phyloP scores from a whole-genome alignment of 768 basidiomycete genomes.

The Strobilomyces dryophilus region DNA sequence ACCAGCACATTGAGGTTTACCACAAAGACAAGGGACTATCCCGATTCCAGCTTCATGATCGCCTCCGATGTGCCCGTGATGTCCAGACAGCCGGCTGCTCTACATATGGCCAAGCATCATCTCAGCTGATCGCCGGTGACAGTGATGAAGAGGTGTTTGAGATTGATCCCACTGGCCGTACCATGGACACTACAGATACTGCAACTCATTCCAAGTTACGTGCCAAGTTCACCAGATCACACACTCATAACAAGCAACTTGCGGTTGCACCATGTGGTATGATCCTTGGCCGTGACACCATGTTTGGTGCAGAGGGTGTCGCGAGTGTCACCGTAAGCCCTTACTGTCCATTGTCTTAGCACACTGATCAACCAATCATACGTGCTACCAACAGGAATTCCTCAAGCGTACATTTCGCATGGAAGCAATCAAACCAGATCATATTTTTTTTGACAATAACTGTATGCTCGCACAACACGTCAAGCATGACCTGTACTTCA shows the following conservation, averaged over 20 bases:
- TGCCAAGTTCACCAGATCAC: neutral
- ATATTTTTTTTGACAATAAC: conserved; percentile 10
- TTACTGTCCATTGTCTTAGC: too few relatives aligned
- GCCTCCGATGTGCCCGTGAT: neutral
- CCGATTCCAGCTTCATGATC: neutral
- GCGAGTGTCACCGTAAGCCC: neutral
- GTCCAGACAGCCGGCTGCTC: neutral
- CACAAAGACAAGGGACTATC: conserved; percentile 3
- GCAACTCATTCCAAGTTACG: neutral
- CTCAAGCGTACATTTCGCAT: neutral
- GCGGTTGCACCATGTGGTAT: neutral
- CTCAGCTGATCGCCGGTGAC: neutral
- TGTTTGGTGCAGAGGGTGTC: conserved; percentile 6
- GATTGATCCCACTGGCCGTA: neutral
- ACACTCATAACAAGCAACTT: conserved; percentile 5
- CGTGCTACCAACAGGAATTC: conserved; percentile 3
- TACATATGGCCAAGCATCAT: neutral
- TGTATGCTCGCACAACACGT: conserved; percentile 4
- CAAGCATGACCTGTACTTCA: conserved; percentile 3
- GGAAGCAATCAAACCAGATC: neutral
- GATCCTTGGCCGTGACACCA: neutral
- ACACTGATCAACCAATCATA: too few relatives aligned
- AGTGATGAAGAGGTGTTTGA: neutral
- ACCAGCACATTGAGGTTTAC: neutral
- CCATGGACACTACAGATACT: too few relatives aligned